Base-by-base conservation (phyloP, 495 filamentous ascomycete genomes). In the Daldinia concentrica region DNA sequence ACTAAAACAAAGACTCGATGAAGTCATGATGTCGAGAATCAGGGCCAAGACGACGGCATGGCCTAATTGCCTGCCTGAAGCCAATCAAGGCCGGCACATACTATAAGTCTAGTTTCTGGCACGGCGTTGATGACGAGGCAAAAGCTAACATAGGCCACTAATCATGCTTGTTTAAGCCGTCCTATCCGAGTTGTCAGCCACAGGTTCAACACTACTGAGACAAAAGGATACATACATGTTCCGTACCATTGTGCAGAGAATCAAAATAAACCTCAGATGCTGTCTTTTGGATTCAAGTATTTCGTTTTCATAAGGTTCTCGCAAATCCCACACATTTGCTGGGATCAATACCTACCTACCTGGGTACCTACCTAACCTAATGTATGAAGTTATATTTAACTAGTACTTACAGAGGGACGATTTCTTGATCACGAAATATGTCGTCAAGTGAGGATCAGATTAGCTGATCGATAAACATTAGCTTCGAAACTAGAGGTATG, bases 1-100 rank as follows among this genome's bases (percentile, higher is more conserved):
- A 22, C 32, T 9, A 58, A 54, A 14, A 63, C 68, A 66, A 66
- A 71, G 62, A 43, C 62, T 7, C 11, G 60, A 68, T 72, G 64
- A 72, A 68, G 59, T 72, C 69, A 72, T 72, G 69, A 72, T 72
- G 59, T 64, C 52, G 59, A 68, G 5, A 45, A 55, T 50, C 63
- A 57, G 17, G 43, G 60, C 64, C 69, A 60, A 72, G 64, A 52
- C 54, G 34, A 54, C 15, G 54, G 32, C 29, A 59, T 32, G 34
- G 17, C 9, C 48, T 57, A 65, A 39, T 54, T 56, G 37, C 50
- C 39, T 66, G 15, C 58, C 19, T 63, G 51, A 71, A 65, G 43
- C 68, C 63, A 66, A 66, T 66, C 62, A 66, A 52, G 32, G 37
- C 27, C 52, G 32, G 22, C 17, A 39, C 52, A 58, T 54, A 24